These are phyloP conservation scores for Mycena polygramma DNA, from an alignment of 768 basidiomycete genomes.

Conservation along the genomic window DNA sequence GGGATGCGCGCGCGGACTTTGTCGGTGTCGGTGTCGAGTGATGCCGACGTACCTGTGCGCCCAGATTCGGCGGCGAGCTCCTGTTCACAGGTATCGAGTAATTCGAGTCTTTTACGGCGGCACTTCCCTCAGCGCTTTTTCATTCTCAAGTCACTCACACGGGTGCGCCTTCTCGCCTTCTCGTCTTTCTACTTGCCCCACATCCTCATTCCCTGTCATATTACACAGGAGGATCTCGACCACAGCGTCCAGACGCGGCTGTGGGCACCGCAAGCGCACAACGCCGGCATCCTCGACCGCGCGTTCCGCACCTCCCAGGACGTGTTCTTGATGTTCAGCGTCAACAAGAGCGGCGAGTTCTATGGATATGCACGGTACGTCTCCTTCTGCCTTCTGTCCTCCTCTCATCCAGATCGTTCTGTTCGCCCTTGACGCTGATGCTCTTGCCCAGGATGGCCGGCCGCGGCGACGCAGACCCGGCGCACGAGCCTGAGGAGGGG, in stretches of 20 bases:
- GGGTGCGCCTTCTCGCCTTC: conserved; percentile 58
- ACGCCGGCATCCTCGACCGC: conserved; percentile 92
- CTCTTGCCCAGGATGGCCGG: no score
- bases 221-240: conserved; percentile 76
- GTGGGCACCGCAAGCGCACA: conserved; percentile 96
- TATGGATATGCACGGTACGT: conserved; percentile 89
- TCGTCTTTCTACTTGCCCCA: conserved; percentile 12
- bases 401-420: not conserved
- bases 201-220: no score
- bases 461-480: conserved; percentile 17
- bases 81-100: conserved; percentile 83
- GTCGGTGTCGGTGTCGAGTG: conserved; percentile 47
- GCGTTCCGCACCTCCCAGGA: conserved; percentile 91
- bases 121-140: conserved; percentile 92
- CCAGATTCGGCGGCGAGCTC: conserved; percentile 55
- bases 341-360: conserved; percentile 95
- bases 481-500: conserved; percentile 46
- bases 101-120: conserved; percentile 79
- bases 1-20: conserved; percentile 83
- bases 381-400: not conserved
- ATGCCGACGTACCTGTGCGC: not conserved
- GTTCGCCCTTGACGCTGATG: no score
- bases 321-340: conserved; percentile 91
- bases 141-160: conserved; percentile 89
- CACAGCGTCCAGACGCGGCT: conserved; percentile 81